A percentile compares a stretch with the other conserved stretches of the same genome.
These are phyloP conservation scores for Podila verticillata DNA, from an alignment of 192 early-diverging fungal species.

Conservation along the genomic window DNA sequence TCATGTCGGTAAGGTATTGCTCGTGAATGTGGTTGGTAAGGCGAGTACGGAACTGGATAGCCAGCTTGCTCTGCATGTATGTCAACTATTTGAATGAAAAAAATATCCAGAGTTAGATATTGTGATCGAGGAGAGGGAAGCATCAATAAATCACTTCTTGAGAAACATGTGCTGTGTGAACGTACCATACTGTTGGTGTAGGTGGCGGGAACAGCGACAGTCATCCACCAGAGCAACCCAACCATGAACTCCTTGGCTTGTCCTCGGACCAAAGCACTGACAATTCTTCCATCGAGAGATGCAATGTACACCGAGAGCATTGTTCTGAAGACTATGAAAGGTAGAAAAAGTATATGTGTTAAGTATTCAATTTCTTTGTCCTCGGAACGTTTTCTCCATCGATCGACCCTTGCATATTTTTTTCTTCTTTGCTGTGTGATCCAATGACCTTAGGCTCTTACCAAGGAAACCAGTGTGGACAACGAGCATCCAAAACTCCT, in stretches of 20 bases:
- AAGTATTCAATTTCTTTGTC: background rate
- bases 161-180: background rate
- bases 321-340: conserved; percentile 76
- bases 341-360: background rate
- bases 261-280: conserved; percentile 79
- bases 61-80: conserved; percentile 80
- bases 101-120: background rate
- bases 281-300: conserved; percentile 85
- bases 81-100: conserved; percentile 56
- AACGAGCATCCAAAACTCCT: conserved; percentile 87
- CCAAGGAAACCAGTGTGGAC: conserved; percentile 87
- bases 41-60: conserved; percentile 83
- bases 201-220: conserved; percentile 92
- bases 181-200: conserved; percentile 94
- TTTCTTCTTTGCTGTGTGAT: background rate
- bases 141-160: background rate
- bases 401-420: background rate
- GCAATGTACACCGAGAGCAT: conserved; percentile 93
- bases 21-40: conserved; percentile 90
- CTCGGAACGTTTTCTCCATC: background rate
- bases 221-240: conserved; percentile 93
- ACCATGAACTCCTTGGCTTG: conserved; percentile 83
- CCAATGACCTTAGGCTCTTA: conserved; percentile 17
- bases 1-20: conserved; percentile 89
- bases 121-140: background rate